phyloP scores from a whole-genome alignment of 2,329 filamentous ascomycete genomes.

The Fusarium virguliforme region DNA sequence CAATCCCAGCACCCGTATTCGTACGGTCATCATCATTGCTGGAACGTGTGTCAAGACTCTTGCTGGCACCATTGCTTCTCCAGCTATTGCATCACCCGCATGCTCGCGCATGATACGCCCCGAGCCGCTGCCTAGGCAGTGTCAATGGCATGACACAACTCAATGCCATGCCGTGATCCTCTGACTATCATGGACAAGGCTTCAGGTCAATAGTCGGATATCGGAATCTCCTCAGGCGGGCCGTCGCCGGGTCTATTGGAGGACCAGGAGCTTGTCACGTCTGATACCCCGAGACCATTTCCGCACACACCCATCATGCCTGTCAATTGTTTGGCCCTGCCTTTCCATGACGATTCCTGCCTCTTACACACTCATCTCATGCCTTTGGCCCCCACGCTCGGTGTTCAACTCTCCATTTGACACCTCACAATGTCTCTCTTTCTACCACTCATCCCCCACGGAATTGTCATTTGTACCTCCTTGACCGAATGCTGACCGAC shows the following conservation, averaged over 20 bases:
- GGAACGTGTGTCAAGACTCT: constrained; percentile 4
- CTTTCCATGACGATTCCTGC: constrained; percentile 10
- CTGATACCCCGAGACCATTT: not conserved
- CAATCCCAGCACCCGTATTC: constrained; percentile 4
- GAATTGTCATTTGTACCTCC: constrained; percentile 29
- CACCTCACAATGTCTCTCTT: constrained; percentile 29
- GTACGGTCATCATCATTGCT: not conserved
- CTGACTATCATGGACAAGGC: not conserved
- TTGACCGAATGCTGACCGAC: constrained; percentile 40
- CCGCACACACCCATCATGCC: constrained; percentile 1
- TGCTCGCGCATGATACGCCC: constrained; percentile 1
- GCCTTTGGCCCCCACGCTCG: constrained; percentile 31
- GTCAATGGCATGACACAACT: constrained; percentile 9
- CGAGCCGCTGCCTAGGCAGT: not conserved
- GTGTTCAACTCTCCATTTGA: constrained; percentile 20
- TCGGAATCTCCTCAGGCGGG: not conserved
- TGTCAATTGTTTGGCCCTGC: not conserved
- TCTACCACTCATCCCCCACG: constrained; percentile 46
- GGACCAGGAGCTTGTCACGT: not conserved
- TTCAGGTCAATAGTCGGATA: not conserved
- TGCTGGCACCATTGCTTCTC: constrained; percentile 5
- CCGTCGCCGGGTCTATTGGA: not conserved
- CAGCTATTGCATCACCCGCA: constrained; percentile 1
- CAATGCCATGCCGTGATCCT: constrained; percentile 3
- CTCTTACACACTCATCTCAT: constrained; percentile 17